A percentile compares a stretch with the other conserved stretches of the same genome.
Evolutionary conservation across 495 filamentous ascomycete species (phyloP).

Genomic region (Penicillium nucicola): DNA sequence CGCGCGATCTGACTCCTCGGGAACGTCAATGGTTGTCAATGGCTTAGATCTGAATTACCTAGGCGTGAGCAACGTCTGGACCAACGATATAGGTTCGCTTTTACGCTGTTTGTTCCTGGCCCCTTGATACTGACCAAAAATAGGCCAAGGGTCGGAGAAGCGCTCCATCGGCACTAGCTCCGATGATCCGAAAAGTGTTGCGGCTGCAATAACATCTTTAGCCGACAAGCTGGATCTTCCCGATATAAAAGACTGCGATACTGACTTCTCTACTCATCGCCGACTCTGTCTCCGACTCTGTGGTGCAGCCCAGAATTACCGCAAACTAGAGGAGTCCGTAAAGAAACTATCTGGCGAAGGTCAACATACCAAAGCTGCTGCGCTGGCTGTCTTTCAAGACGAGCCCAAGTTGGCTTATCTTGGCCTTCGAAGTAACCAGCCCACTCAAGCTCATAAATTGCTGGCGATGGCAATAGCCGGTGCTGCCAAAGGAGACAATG

Average conservation of each 20-base stretch:
- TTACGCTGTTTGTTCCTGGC: neutral
- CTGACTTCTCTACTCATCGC: conserved; percentile 68
- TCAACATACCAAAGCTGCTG: conserved; percentile 78
- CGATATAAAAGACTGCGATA: conserved; percentile 49
- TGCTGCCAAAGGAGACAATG: conserved; percentile 50
- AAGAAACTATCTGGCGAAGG: conserved; percentile 55
- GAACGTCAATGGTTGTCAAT: conserved; percentile 70
- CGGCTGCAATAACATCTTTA: conserved; percentile 50
- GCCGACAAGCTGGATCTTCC: conserved; percentile 46
- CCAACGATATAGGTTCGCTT: conserved; percentile 61
- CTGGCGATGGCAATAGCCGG: conserved; percentile 55
- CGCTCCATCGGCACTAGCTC: conserved; percentile 25
- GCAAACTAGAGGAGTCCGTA: conserved; percentile 60
- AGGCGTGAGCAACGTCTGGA: conserved; percentile 80
- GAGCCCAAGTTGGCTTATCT: conserved; percentile 54
- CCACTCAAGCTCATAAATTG: conserved; percentile 46
- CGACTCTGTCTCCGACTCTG: conserved; percentile 77
- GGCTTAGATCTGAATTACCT: conserved; percentile 80
- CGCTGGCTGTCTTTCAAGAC: conserved; percentile 71
- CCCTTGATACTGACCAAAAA: conserved; percentile 19
- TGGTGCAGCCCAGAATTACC: conserved; percentile 61
- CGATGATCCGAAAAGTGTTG: conserved; percentile 33
- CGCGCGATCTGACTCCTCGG: conserved; percentile 59
- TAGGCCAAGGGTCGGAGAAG: conserved; percentile 33
- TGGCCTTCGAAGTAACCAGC: conserved; percentile 41